These are phyloP conservation scores for Vairimorpha apis DNA, from an alignment of 371 early-diverging fungal species.

Conservation along the genomic window DNA sequence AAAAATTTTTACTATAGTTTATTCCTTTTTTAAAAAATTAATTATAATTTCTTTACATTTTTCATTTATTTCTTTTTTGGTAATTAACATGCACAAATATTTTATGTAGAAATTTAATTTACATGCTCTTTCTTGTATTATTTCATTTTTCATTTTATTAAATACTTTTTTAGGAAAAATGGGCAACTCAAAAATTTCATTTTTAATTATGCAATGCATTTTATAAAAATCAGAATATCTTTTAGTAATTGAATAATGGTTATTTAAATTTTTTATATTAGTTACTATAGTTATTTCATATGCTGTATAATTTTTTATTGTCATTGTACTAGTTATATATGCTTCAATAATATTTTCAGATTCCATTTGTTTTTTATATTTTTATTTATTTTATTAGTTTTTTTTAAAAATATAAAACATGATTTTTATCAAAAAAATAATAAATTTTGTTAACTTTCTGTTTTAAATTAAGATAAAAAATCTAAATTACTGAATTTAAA, in stretches of 20 bases:
- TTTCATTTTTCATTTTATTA: constrained; percentile 8
- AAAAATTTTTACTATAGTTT: too few species aligned
- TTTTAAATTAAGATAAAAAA: too few species aligned
- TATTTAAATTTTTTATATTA: constrained; percentile 13
- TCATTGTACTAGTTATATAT: constrained; percentile 18
- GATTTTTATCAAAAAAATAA: too few species aligned
- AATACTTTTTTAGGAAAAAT: constrained; percentile 22
- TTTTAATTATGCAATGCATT: background rate
- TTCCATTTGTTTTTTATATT: too few species aligned
- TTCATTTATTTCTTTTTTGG: background rate
- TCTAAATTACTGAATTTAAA: too few species aligned
- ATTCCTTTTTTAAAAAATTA: background rate
- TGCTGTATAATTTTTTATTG: constrained; percentile 2
- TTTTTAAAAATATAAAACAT: too few species aligned
- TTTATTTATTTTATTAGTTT: too few species aligned
- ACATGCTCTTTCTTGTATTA: constrained; percentile 20
- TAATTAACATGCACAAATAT: constrained; percentile 19
- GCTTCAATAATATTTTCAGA: constrained; percentile 10
- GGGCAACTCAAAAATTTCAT: constrained; percentile 8
- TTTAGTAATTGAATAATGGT: constrained; percentile 16
- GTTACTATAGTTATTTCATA: constrained; percentile 27
- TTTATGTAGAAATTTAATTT: constrained; percentile 26
- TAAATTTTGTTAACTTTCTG: too few species aligned
- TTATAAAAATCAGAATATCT: constrained; percentile 28
- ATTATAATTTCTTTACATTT: background rate